phyloP scores from a whole-genome alignment of 257 asterid genomes.

The Hygrophila difformis region DNA sequence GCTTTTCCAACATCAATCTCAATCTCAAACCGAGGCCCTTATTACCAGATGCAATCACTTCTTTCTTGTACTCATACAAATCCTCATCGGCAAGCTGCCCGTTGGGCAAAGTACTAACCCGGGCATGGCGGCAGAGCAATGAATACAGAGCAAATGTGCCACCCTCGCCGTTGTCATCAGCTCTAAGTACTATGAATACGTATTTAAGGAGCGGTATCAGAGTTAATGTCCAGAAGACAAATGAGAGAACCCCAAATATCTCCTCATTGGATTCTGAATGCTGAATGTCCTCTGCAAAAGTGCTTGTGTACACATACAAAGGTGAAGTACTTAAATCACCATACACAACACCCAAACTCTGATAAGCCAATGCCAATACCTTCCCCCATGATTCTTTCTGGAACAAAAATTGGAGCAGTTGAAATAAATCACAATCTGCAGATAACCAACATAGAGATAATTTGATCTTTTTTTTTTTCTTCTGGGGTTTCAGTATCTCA shows the following conservation, averaged over 20 bases:
- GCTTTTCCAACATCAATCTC: slow-evolving; percentile 70
- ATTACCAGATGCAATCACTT: slow-evolving; percentile 33
- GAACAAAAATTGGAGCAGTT: slow-evolving; percentile 2
- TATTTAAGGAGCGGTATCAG: slow-evolving; percentile 78
- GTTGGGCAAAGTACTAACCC: slow-evolving; percentile 73
- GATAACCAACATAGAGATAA: neutral
- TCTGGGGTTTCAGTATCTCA: slow-evolving; percentile 26
- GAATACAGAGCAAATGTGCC: slow-evolving; percentile 91
- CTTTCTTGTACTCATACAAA: slow-evolving; percentile 62
- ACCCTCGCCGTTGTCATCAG: slow-evolving; percentile 97
- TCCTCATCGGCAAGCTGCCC: slow-evolving; percentile 96
- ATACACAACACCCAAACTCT: slow-evolving; percentile 92
- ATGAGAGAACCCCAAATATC: slow-evolving; percentile 77
- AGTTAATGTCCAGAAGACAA: slow-evolving; percentile 90
- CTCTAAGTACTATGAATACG: slow-evolving; percentile 79
- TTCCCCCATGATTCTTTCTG: slow-evolving; percentile 89
- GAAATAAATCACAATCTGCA: neutral
- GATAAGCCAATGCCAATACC: slow-evolving; percentile 73
- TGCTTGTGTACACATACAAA: slow-evolving; percentile 84
- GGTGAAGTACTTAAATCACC: slow-evolving; percentile 98
- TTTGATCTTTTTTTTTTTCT: neutral
- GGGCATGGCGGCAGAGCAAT: slow-evolving; percentile 77
- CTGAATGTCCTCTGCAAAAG: slow-evolving; percentile 90
- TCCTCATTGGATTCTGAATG: slow-evolving; percentile 90
- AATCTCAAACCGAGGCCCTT: slow-evolving; percentile 49